Evolutionary conservation across 148 eudicot species (phyloP).

Genomic region (Linanthus parryae): DNA sequence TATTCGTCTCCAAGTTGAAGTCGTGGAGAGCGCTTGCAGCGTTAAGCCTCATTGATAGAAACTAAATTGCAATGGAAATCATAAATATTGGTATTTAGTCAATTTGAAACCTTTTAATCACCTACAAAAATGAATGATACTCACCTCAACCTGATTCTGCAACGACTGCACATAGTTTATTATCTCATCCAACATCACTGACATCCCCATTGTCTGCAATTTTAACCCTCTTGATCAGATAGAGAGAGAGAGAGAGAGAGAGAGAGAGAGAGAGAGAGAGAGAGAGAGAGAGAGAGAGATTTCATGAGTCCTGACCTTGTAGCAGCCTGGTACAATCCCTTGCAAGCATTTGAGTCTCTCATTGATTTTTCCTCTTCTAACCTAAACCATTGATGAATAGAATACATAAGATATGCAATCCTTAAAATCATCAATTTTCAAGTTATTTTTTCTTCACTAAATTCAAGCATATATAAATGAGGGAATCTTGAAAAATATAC

Average conservation of each 20-base stretch:
- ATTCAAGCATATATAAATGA: neutral
- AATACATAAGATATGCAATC: neutral
- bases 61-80: conserved; percentile 28
- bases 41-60: conserved; percentile 74
- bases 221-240: conserved; percentile 1
- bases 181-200: conserved; percentile 85
- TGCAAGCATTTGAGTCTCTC: conserved; percentile 68
- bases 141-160: conserved; percentile 85
- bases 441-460: neutral
- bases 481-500: conserved; percentile 17
- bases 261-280: neutral
- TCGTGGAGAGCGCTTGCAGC: conserved; percentile 57
- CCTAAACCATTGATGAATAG: conserved; percentile 23
- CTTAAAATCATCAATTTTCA: neutral
- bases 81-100: neutral
- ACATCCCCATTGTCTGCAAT: conserved; percentile 83
- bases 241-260: neutral
- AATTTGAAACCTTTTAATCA: neutral
- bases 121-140: too few species aligned
- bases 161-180: conserved; percentile 87
- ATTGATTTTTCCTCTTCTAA: conserved; percentile 86
- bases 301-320: conserved; percentile 38
- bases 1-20: conserved; percentile 43
- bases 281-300: neutral
- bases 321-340: conserved; percentile 90